phyloP scores from a whole-genome alignment of 2,329 filamentous ascomycete species.

The Aureobasidium subglaciale region DNA sequence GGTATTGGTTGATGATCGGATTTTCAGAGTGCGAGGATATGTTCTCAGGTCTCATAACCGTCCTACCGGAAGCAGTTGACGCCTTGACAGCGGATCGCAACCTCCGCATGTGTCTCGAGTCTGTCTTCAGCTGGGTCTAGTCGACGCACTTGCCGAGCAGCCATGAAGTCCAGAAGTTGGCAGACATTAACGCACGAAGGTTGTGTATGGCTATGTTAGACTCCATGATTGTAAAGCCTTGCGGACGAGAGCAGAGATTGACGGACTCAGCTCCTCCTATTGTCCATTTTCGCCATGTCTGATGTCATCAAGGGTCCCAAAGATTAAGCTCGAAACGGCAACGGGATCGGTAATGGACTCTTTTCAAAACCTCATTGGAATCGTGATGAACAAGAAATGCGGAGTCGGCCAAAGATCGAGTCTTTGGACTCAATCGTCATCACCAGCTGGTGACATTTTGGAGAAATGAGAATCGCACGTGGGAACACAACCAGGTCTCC shows the following conservation, averaged over 20 bases:
- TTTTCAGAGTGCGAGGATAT: too few relatives aligned
- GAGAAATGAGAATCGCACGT: background rate
- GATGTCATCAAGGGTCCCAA: too few relatives aligned
- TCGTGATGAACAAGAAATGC: too few relatives aligned
- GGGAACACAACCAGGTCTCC: background rate
- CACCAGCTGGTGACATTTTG: background rate
- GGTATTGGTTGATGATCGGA: background rate
- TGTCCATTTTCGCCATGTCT: too few relatives aligned
- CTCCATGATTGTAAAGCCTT: background rate
- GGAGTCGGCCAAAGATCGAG: too few relatives aligned
- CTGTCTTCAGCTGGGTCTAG: background rate
- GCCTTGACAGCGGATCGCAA: too few relatives aligned
- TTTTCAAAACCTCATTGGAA: too few relatives aligned
- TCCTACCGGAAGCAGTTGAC: too few relatives aligned
- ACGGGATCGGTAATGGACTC: too few relatives aligned
- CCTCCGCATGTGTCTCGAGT: background rate
- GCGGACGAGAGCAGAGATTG: background rate
- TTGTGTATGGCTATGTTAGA: background rate
- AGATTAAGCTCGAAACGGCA: background rate
- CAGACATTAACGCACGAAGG: background rate
- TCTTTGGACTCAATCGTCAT: slow-evolving; percentile 3
- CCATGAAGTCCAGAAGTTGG: background rate
- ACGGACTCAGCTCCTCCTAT: too few relatives aligned
- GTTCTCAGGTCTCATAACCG: too few relatives aligned
- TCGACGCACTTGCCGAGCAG: background rate